Evolutionary conservation across 495 filamentous ascomycete genomes (phyloP).

Genomic region (Aspergillus olivimuriae): DNA sequence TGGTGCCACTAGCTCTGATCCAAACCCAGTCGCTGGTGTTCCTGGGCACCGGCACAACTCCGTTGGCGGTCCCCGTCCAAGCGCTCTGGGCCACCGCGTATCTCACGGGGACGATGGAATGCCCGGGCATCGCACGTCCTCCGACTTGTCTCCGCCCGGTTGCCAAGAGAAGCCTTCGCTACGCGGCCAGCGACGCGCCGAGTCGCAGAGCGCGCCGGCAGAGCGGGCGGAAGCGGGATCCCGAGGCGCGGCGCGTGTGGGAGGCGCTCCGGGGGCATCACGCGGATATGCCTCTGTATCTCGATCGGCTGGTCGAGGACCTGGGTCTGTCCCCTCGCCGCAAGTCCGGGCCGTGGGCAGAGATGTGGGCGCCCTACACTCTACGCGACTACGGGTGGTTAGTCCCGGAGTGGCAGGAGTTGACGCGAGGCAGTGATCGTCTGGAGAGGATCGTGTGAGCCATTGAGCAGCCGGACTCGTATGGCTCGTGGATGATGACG

Average conservation of each 20-base stretch:
- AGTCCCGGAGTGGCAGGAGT: conserved; percentile 37
- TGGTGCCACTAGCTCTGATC: conserved; percentile 3
- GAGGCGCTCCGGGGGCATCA: neutral
- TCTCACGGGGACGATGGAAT: conserved; percentile 1
- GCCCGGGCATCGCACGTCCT: neutral
- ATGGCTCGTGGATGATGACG: too few species aligned
- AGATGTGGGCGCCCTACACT: conserved; percentile 41
- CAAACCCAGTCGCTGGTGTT: conserved; percentile 4
- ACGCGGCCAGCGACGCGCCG: neutral
- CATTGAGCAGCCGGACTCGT: too few species aligned
- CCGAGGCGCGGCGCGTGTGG: conserved; percentile 3
- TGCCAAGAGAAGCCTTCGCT: neutral
- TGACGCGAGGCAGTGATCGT: too few species aligned
- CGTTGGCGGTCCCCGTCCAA: conserved; percentile 2
- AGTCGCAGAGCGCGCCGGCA: neutral
- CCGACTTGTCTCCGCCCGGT: neutral
- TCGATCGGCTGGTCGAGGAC: conserved; percentile 5
- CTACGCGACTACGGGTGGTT: conserved; percentile 46
- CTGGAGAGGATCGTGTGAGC: too few species aligned
- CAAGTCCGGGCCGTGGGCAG: conserved; percentile 21
- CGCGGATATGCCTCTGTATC: neutral
- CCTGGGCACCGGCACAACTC: conserved; percentile 3
- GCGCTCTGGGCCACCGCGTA: conserved; percentile 8
- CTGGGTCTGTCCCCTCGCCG: conserved; percentile 5
- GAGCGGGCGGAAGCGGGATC: conserved; percentile 1